A percentile compares a stretch with the other conserved stretches of the same genome.
Evolutionary conservation across 148 eudicot genomes (phyloP).

Genomic region (Rhododendron kiyosumense): DNA sequence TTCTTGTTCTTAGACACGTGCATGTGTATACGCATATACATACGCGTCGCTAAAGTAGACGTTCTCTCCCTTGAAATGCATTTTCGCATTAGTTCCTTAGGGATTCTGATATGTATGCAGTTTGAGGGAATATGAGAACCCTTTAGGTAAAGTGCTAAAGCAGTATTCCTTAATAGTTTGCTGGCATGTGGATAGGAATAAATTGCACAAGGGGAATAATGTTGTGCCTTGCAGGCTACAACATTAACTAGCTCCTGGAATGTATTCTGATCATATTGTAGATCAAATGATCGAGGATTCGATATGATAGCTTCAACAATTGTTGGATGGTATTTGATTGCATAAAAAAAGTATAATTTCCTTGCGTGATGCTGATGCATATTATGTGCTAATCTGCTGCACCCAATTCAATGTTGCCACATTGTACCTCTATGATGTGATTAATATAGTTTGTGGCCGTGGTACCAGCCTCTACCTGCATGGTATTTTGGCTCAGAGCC

Average conservation of each 20-base stretch:
- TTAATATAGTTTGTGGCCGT: background rate
- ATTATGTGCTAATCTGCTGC: background rate
- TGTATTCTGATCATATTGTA: slow-evolving; percentile 6
- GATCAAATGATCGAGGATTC: background rate
- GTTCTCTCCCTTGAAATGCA: background rate
- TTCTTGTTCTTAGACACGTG: background rate
- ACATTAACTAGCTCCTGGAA: slow-evolving; percentile 10
- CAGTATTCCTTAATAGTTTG: slow-evolving; percentile 41
- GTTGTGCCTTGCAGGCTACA: slow-evolving; percentile 21
- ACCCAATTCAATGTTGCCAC: background rate
- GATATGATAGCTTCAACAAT: slow-evolving; percentile 12
- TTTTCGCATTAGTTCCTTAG: slow-evolving; percentile 24
- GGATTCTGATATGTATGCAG: slow-evolving; percentile 50
- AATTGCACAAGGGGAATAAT: slow-evolving; percentile 25
- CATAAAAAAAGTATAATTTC: background rate
- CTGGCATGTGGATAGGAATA: slow-evolving; percentile 63
- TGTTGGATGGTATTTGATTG: slow-evolving; percentile 13
- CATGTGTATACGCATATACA: background rate
- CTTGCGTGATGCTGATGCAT: background rate
- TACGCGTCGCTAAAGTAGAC: background rate
- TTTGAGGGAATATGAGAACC: slow-evolving; percentile 41
- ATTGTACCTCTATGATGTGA: background rate
- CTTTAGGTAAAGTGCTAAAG: slow-evolving; percentile 42
- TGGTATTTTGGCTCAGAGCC: background rate
- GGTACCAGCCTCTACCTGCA: background rate